Evolutionary conservation across 805 yeast species (phyloP), one percentile per base, ranked within the genome.

Genomic region (Monosporozyma siamensis): DNA sequence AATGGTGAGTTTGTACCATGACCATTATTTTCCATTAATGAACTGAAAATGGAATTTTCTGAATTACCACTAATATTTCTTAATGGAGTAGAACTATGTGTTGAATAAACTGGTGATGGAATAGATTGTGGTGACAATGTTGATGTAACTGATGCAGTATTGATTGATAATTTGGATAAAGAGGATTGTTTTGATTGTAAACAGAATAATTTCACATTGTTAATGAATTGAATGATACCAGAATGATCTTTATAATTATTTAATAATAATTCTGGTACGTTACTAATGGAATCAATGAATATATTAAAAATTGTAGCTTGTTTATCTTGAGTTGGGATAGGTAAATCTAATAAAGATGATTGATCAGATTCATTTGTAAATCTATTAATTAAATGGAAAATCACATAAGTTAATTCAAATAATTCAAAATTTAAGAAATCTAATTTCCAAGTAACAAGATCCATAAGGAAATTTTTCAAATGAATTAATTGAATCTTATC

Each of bases 381-480:
- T 47, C 52, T 53, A 30, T 58, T 56, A 36, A 59, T 50, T 8
- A 59, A 42, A n/a, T 57, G 49, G 35, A 56, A 58, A 12, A 58
- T 54, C 14, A 60, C 62, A 25, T 49, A 51, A n/a, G 63, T 49
- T 6, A 57, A 46, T 45, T 59, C 64, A 34, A 54, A 59, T 44
- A 54, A 44, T 46, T 59, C 64, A 40, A 42, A 58, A 24, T 53
- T 51, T 20, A 59, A 47, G 44, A 76, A 61, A 29, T 68, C 73
- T 34, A 61, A 57, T 46, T 71, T 71, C 58, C 74, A 75, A 24
- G 74, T 59, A 3, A 77, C 61, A 15, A 70, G 53, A 51, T 77
- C 78, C 38, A 70, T 60, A 32, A 76, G 53, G 48, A 70, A 75
- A 44, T 70, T 71, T 51, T 77, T 77, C 45, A 74, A 54, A 47